phyloP scores from a whole-genome alignment of 495 filamentous ascomycete genomes.

The Hypoxylon rickii region DNA sequence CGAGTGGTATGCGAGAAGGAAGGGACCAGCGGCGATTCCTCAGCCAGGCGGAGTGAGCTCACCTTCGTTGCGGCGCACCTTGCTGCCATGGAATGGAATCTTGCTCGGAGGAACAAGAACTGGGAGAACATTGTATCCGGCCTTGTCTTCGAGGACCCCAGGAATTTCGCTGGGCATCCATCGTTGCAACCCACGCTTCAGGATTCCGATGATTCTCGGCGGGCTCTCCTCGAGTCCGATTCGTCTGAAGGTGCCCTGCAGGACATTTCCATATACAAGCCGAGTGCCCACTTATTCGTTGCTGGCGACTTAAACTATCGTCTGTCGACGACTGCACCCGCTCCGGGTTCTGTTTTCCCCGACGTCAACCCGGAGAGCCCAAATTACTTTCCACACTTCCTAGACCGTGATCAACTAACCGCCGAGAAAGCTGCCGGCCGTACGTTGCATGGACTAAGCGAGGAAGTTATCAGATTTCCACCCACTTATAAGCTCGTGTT shows the following conservation, averaged over 20 bases:
- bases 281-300: constrained; percentile 78
- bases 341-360: constrained; percentile 57
- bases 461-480: constrained; percentile 77
- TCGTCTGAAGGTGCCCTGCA: constrained; percentile 36
- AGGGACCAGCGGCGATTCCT: constrained; percentile 19
- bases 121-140: constrained; percentile 81
- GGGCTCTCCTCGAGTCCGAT: constrained; percentile 13
- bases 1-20: constrained; percentile 60
- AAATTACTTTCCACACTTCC: constrained; percentile 55
- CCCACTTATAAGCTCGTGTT: constrained; percentile 85
- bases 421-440: constrained; percentile 66
- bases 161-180: constrained; percentile 30
- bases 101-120: constrained; percentile 75
- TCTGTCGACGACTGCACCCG: constrained; percentile 65
- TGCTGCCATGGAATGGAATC: constrained; percentile 77
- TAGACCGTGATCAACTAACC: constrained; percentile 75
- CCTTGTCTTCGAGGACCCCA: constrained; percentile 69
- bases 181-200: constrained; percentile 9
- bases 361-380: constrained; percentile 60
- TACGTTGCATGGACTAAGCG: constrained; percentile 74
- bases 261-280: constrained; percentile 65
- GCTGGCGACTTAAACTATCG: constrained; percentile 96
- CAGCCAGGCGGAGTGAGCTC: constrained; percentile 56
- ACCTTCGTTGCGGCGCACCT: constrained; percentile 90
- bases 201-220: constrained; percentile 24